These are phyloP conservation scores for Rhododendron griersonianum DNA, from an alignment of 148 eudicot genomes.

Conservation along the genomic window DNA sequence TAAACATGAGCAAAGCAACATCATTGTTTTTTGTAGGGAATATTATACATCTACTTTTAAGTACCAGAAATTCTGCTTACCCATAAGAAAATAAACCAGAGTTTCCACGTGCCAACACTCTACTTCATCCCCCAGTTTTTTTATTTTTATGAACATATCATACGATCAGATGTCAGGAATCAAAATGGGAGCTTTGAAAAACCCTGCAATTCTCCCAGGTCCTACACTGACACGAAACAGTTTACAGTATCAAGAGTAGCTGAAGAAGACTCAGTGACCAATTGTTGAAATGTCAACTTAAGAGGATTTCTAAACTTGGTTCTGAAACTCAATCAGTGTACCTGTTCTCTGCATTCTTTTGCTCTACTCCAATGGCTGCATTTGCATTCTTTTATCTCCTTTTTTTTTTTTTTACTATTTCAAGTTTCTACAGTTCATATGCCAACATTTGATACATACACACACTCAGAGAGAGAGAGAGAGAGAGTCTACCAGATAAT, in stretches of 20 bases:
- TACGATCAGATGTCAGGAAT: background rate
- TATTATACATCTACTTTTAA: background rate
- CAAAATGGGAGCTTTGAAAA: background rate
- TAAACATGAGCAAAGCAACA: background rate
- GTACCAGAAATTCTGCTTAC: background rate
- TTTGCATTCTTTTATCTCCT: background rate
- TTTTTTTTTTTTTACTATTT: background rate
- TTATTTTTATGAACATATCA: background rate
- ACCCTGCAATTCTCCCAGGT: background rate
- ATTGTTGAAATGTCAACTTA: background rate
- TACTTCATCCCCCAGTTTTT: background rate
- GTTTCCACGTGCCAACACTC: background rate
- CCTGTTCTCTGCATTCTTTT: background rate
- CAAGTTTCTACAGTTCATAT: background rate
- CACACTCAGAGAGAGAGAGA: background rate
- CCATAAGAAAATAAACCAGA: background rate
- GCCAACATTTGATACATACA: background rate
- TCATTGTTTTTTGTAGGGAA: background rate
- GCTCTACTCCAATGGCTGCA: background rate
- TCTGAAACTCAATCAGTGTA: background rate
- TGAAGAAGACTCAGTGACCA: background rate
- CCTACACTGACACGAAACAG: background rate
- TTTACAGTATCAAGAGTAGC: background rate
- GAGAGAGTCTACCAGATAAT: background rate
- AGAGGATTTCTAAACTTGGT: background rate